Evolutionary conservation across 1,284 basidiomycete species (phyloP).

Genomic region (Tausonia pullulans): DNA sequence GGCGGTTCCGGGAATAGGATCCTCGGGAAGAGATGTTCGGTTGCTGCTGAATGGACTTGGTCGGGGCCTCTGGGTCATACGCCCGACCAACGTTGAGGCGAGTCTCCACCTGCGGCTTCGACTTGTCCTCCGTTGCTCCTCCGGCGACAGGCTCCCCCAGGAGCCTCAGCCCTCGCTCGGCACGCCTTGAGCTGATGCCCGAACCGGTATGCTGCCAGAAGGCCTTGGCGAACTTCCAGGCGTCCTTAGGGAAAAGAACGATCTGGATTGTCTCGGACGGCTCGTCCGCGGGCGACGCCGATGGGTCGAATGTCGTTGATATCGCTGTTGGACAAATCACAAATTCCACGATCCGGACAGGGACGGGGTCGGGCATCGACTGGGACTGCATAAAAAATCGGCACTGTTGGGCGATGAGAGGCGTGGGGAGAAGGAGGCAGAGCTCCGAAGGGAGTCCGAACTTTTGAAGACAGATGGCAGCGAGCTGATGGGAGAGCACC

Average conservation of each 20-base stretch:
- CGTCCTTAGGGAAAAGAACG: constrained; percentile 60
- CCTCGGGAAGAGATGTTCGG: too few relatives aligned
- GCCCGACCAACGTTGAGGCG: constrained; percentile 25
- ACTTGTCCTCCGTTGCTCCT: neutral
- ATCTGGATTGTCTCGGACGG: constrained; percentile 48
- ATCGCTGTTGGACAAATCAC: constrained; percentile 46
- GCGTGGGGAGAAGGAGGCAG: constrained; percentile 68
- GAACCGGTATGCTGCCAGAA: constrained; percentile 95
- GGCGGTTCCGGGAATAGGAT: constrained; percentile 44
- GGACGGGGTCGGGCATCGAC: constrained; percentile 38
- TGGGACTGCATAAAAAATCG: constrained; percentile 58
- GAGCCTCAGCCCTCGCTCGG: constrained; percentile 66
- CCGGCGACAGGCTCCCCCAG: constrained; percentile 40
- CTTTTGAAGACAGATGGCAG: constrained; percentile 58
- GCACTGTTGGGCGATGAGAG: constrained; percentile 58
- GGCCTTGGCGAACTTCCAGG: constrained; percentile 63
- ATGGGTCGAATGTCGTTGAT: constrained; percentile 25
- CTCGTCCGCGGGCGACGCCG: neutral
- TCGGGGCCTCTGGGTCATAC: constrained; percentile 25
- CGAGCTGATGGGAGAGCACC: constrained; percentile 46
- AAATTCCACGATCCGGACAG: constrained; percentile 60
- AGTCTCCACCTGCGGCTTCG: neutral
- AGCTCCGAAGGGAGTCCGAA: constrained; percentile 59
- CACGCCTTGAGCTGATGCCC: constrained; percentile 77
- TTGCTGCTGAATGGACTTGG: constrained; percentile 25